These are phyloP conservation scores for Russula emetica DNA, from an alignment of 768 basidiomycete species.

Conservation along the genomic window DNA sequence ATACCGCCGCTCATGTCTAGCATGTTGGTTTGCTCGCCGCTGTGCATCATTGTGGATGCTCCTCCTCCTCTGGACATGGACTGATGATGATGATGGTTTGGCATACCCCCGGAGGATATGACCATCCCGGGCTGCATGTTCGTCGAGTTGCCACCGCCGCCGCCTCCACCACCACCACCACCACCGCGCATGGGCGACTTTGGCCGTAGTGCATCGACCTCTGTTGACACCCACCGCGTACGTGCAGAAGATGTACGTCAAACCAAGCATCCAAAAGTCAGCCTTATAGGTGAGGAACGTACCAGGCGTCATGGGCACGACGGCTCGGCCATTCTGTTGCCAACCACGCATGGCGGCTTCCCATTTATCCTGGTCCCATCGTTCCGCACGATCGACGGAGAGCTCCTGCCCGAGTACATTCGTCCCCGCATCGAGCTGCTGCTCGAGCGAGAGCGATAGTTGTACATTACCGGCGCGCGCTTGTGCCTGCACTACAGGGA, in stretches of 20 bases:
- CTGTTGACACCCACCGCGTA: conserved; percentile 33
- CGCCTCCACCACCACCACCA: conserved; percentile 28
- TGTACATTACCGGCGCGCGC: conserved; percentile 26
- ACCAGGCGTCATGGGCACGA: conserved; percentile 63
- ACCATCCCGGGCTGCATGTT: conserved; percentile 5
- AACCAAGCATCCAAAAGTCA: too few relatives aligned
- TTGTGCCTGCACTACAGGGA: conserved; percentile 37
- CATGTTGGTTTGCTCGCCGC: conserved; percentile 31
- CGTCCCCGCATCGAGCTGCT: conserved; percentile 36
- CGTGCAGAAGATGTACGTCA: not conserved
- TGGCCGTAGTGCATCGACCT: conserved; percentile 79
- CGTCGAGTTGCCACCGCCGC: conserved; percentile 15
- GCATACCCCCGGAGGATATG: not conserved
- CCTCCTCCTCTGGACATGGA: conserved; percentile 8
- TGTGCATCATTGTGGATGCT: not conserved
- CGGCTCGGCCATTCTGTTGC: conserved; percentile 38
- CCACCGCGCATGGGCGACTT: conserved; percentile 69
- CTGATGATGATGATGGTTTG: conserved; percentile 15
- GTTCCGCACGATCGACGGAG: conserved; percentile 35
- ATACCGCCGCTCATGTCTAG: conserved; percentile 15
- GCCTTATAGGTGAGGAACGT: conserved; percentile 3
- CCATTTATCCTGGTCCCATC: conserved; percentile 63
- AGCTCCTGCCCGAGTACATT: conserved; percentile 30
- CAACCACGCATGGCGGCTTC: conserved; percentile 57
- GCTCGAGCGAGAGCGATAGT: conserved; percentile 29